Evolutionary conservation across 1,284 basidiomycete species (phyloP).

Genomic region (Erythrobasidium hasegawianum): DNA sequence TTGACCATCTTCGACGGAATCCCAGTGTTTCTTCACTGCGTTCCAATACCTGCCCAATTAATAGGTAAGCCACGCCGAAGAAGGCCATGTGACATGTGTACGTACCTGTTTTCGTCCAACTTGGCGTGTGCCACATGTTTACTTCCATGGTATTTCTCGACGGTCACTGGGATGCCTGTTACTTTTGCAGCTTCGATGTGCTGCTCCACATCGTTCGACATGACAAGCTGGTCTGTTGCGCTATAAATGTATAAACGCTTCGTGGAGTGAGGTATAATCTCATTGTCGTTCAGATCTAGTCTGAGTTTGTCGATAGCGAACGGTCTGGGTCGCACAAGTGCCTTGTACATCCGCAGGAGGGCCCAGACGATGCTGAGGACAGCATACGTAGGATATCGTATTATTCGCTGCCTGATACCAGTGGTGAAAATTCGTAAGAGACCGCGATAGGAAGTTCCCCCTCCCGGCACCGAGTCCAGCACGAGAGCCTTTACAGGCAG

Average conservation of each 20-base stretch:
- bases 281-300: constrained; percentile 4
- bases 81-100: too few species aligned
- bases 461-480: constrained; percentile 26
- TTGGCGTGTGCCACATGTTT: constrained; percentile 29
- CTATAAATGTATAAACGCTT: constrained; percentile 27
- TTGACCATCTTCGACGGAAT: too few species aligned
- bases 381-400: constrained; percentile 1
- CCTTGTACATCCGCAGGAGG: not conserved
- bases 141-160: constrained; percentile 12
- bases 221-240: constrained; percentile 11
- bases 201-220: constrained; percentile 15
- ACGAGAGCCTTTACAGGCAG: constrained; percentile 18
- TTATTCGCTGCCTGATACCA: not conserved
- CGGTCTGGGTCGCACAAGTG: constrained; percentile 2
- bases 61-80: not conserved
- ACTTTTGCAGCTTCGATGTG: constrained; percentile 7
- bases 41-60: constrained; percentile 4
- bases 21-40: constrained; percentile 3
- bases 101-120: constrained; percentile 12
- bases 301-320: constrained; percentile 15
- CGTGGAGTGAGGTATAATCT: not conserved
- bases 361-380: constrained; percentile 8
- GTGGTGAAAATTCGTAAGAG: constrained; percentile 15
- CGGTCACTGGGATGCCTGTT: not conserved
- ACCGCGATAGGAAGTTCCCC: constrained; percentile 1